These are phyloP conservation scores for Schrenkiella parvula DNA, from an alignment of 345 rosid genomes.

Conservation along the genomic window DNA sequence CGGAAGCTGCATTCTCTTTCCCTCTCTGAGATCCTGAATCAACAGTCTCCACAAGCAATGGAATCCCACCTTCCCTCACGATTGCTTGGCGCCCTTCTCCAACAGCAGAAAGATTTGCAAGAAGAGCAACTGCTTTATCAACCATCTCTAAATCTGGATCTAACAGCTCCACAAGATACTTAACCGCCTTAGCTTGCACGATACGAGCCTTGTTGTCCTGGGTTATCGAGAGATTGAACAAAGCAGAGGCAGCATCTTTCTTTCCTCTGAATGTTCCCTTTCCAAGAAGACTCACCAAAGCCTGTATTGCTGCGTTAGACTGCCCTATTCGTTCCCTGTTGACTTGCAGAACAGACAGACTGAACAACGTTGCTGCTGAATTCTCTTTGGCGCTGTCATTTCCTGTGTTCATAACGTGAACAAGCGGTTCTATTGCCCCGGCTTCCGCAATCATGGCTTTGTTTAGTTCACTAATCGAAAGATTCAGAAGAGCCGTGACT, in stretches of 20 bases:
- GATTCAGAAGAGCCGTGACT: slow-evolving; percentile 80
- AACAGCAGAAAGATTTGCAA: slow-evolving; percentile 72
- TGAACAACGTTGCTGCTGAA: slow-evolving; percentile 82
- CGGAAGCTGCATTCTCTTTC: slow-evolving; percentile 85
- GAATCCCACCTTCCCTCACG: slow-evolving; percentile 73
- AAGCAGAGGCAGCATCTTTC: slow-evolving; percentile 91
- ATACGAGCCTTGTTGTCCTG: slow-evolving; percentile 94
- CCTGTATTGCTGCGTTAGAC: slow-evolving; percentile 67
- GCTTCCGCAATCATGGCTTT: slow-evolving; percentile 69
- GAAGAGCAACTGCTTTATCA: slow-evolving; percentile 92
- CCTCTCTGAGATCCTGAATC: slow-evolving; percentile 91
- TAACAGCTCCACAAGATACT: slow-evolving; percentile 68
- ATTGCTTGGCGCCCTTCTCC: slow-evolving; percentile 78
- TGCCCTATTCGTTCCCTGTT: slow-evolving; percentile 79
- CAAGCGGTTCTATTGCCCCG: slow-evolving; percentile 72
- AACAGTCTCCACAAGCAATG: slow-evolving; percentile 65
- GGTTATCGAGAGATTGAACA: slow-evolving; percentile 84
- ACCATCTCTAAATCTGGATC: slow-evolving; percentile 72
- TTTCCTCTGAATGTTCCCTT: slow-evolving; percentile 82
- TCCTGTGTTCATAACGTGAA: slow-evolving; percentile 73
- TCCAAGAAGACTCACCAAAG: slow-evolving; percentile 72
- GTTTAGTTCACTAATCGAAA: slow-evolving; percentile 76
- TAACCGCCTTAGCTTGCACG: slow-evolving; percentile 91
- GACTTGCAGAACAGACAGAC: slow-evolving; percentile 72
- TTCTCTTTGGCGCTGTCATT: slow-evolving; percentile 83